Percentiles rank a stretch among this genome's conserved stretches.
Evolutionary conservation across 1,139 yeast species (phyloP).

Genomic region (Wickerhamiella infanticola): DNA sequence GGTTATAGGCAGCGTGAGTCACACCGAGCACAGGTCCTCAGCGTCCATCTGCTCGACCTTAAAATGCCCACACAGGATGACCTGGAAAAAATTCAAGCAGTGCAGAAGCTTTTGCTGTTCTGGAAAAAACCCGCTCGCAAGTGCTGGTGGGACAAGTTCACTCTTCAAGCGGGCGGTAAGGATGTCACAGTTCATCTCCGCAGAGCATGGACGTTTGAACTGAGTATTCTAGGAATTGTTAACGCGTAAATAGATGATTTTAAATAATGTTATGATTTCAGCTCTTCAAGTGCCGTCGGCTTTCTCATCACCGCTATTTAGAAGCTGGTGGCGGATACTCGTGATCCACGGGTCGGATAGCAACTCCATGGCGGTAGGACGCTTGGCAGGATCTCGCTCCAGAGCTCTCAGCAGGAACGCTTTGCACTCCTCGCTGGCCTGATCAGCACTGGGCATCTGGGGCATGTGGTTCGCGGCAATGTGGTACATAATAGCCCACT

Average conservation of each 20-base stretch:
- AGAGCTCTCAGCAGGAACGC: constrained; percentile 60
- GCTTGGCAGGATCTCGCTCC: constrained; percentile 63
- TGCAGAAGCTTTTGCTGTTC: constrained; percentile 66
- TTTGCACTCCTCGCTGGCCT: constrained; percentile 58
- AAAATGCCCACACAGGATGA: constrained; percentile 10
- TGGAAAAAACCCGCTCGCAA: constrained; percentile 99
- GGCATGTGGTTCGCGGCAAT: constrained; percentile 94
- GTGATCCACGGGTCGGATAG: constrained; percentile 74
- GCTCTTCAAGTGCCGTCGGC: background rate
- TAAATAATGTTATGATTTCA: too few relatives aligned
- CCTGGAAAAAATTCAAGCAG: constrained; percentile 8
- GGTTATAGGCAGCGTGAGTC: constrained; percentile 80
- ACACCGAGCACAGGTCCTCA: constrained; percentile 67
- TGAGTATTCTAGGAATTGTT: constrained; percentile 27
- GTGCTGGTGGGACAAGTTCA: constrained; percentile 88
- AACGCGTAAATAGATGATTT: background rate
- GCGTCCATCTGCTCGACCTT: constrained; percentile 67
- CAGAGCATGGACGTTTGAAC: constrained; percentile 75
- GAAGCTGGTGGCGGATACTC: constrained; percentile 11
- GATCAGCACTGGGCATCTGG: constrained; percentile 64
- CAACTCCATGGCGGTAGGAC: constrained; percentile 75
- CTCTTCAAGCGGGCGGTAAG: constrained; percentile 36
- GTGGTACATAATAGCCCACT: constrained; percentile 97
- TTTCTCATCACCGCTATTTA: constrained; percentile 2
- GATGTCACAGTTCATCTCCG: constrained; percentile 49